These are phyloP conservation scores for Taxawa tesnikishii DNA, from an alignment of 2,329 filamentous ascomycete genomes.

Conservation along the genomic window DNA sequence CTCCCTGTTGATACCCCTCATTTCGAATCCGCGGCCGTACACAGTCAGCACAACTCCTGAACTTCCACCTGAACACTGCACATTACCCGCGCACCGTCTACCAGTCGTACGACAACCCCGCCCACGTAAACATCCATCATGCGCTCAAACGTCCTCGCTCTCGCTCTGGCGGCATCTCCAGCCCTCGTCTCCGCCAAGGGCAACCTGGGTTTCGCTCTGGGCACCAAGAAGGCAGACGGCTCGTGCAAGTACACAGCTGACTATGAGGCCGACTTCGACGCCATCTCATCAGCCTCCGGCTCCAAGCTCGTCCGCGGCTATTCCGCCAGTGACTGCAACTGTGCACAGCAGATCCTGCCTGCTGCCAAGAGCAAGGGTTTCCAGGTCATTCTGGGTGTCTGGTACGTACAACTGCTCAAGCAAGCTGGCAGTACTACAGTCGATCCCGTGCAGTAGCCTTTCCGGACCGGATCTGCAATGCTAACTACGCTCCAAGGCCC, in stretches of 20 bases:
- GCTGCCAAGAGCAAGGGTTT: slow-evolving; percentile 53
- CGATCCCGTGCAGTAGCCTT: too few relatives aligned
- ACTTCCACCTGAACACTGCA: background rate
- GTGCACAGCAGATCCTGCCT: slow-evolving; percentile 49
- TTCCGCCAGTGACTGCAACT: slow-evolving; percentile 54
- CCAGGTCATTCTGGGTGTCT: slow-evolving; percentile 58
- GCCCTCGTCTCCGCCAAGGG: slow-evolving; percentile 25
- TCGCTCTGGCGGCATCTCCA: slow-evolving; percentile 14
- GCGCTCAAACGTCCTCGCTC: slow-evolving; percentile 3
- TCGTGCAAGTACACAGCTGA: slow-evolving; percentile 50
- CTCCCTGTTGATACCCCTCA: background rate
- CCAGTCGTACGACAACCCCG: too few relatives aligned
- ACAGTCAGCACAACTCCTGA: too few relatives aligned
- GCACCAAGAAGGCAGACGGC: slow-evolving; percentile 49
- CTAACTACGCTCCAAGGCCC: too few relatives aligned
- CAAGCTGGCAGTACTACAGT: too few relatives aligned
- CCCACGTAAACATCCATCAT: background rate
- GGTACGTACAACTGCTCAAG: slow-evolving; percentile 30
- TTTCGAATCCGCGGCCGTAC: too few relatives aligned
- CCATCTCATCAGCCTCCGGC: slow-evolving; percentile 39
- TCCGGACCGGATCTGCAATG: too few relatives aligned
- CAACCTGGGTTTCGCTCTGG: slow-evolving; percentile 52
- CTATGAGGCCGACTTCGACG: slow-evolving; percentile 54
- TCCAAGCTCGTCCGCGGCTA: slow-evolving; percentile 53
- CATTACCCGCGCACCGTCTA: slow-evolving; percentile 1